Conservation (phyloP, 441 rosid species). For the Croton setiger region DNA sequence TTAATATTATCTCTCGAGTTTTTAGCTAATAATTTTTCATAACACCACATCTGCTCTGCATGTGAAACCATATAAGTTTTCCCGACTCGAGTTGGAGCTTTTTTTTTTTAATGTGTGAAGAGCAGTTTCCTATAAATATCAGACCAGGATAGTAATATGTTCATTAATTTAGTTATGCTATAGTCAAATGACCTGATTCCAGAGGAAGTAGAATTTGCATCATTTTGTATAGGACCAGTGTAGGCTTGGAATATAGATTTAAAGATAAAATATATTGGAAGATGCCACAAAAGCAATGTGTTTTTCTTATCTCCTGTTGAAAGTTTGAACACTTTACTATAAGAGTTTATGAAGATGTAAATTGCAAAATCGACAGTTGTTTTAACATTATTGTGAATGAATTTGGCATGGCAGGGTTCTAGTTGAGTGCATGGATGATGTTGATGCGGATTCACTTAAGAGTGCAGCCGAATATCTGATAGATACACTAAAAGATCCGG, state of each 20-base stretch:
- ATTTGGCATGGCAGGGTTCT: constrained; percentile 54
- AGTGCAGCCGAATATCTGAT: constrained; percentile 75
- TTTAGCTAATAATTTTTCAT: no score
- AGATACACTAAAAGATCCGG: constrained; percentile 64
- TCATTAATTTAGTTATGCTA: background rate
- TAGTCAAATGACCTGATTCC: background rate
- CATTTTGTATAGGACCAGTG: background rate
- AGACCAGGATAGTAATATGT: background rate
- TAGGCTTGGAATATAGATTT: background rate
- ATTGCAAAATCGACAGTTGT: background rate
- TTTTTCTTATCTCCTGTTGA: background rate
- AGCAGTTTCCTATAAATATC: background rate
- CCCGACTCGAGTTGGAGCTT: no score
- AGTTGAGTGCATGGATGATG: constrained; percentile 76
- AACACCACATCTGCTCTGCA: no score
- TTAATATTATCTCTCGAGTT: no score
- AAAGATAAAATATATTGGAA: background rate
- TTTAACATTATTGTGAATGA: constrained; percentile 6
- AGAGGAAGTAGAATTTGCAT: background rate
- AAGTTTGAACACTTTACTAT: background rate
- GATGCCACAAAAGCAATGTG: background rate
- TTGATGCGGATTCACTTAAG: constrained; percentile 78
- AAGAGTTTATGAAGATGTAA: background rate
- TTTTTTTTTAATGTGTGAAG: background rate
- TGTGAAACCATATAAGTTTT: no score